Conservation (phyloP, 768 basidiomycete genomes). For the Saitozyma podzolica region DNA sequence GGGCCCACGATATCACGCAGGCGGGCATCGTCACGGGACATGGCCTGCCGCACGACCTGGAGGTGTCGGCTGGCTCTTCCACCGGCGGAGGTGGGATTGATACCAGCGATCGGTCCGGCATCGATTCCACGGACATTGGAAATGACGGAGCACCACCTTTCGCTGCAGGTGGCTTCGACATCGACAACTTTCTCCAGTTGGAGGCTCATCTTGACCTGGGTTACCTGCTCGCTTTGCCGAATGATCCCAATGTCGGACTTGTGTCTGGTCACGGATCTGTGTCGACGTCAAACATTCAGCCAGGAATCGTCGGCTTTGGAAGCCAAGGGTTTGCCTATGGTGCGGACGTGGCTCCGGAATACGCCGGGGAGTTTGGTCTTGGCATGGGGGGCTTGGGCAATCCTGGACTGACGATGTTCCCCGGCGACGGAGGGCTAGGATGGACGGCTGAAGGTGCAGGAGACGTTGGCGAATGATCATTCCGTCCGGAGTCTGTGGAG, state of each 20-base stretch:
- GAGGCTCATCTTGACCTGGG: slow-evolving; percentile 32
- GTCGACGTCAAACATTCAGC: neutral
- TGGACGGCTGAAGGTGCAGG: too few relatives aligned
- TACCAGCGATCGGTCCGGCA: neutral
- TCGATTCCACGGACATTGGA: neutral
- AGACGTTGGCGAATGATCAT: too few relatives aligned
- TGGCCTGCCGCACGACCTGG: too few relatives aligned
- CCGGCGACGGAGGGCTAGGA: too few relatives aligned
- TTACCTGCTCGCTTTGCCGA: slow-evolving; percentile 32
- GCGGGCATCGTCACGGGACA: too few relatives aligned
- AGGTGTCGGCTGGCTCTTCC: too few relatives aligned
- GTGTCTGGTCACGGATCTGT: neutral
- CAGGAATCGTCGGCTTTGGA: too few relatives aligned
- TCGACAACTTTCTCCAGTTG: slow-evolving; percentile 26
- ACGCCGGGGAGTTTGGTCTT: neutral
- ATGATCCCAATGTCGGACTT: slow-evolving; percentile 9
- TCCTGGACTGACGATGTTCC: too few relatives aligned
- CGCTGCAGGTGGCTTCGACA: slow-evolving; percentile 12
- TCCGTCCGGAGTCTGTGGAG: too few relatives aligned
- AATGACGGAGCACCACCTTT: neutral
- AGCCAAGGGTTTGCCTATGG: too few relatives aligned
- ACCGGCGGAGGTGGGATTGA: neutral
- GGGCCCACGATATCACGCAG: too few relatives aligned
- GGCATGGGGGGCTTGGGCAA: neutral
- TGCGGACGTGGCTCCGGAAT: too few relatives aligned